Conservation (phyloP, 1,284 basidiomycete genomes). For the Ceratobasidium sp. region DNA sequence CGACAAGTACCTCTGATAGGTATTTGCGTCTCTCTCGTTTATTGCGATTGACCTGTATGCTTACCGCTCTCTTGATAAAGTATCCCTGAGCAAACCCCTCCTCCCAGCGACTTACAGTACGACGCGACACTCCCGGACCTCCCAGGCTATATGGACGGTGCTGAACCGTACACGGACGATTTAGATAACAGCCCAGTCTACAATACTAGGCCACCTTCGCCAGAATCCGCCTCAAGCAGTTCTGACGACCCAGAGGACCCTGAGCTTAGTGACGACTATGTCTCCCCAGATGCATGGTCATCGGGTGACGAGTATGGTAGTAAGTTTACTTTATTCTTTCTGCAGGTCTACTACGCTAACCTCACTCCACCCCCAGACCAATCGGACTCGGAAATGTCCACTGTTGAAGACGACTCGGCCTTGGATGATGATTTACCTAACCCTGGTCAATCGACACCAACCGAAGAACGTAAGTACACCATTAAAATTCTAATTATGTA, state of each 20-base stretch:
- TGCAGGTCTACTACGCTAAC: too few species aligned
- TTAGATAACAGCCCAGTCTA: conserved; percentile 10
- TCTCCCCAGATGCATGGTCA: too few species aligned
- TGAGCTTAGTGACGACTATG: too few species aligned
- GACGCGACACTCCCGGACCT: conserved; percentile 20
- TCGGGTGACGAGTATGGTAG: too few species aligned
- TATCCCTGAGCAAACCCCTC: not conserved
- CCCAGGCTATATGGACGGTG: conserved; percentile 3
- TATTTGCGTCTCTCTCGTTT: too few species aligned
- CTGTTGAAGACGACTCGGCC: too few species aligned
- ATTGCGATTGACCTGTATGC: too few species aligned
- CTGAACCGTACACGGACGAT: conserved; percentile 17
- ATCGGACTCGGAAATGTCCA: too few species aligned
- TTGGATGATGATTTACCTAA: not conserved
- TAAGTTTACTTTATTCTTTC: too few species aligned
- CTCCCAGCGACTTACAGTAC: conserved; percentile 4
- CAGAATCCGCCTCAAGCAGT: not conserved
- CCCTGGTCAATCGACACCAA: not conserved
- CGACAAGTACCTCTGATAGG: not conserved
- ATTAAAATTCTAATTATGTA: not conserved
- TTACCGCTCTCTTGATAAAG: too few species aligned
- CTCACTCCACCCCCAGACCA: too few species aligned
- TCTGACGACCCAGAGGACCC: too few species aligned
- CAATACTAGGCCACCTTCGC: not conserved
- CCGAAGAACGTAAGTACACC: conserved; percentile 16